Evolutionary conservation across 2,329 filamentous ascomycete genomes (phyloP), one percentile per base, ranked within the genome.

Genomic region (Moelleriella libera): DNA sequence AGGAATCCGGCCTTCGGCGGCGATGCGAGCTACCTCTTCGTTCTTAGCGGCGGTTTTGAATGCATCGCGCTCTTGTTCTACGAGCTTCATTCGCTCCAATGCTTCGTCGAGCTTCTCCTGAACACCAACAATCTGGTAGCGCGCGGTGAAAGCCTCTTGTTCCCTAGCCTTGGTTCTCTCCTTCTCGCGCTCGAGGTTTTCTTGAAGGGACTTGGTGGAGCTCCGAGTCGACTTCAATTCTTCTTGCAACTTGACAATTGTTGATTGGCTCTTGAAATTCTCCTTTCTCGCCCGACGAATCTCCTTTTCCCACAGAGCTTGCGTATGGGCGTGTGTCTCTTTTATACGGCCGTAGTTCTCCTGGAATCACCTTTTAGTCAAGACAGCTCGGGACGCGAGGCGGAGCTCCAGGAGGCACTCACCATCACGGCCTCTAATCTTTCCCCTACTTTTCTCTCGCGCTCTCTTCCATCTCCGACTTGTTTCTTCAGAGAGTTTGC

Each of bases 21-120:
- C 83, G 47, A 88, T 82, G 45, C 80, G 75, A 21, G 81, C 76
- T 29, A 87, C 75, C 59, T 87, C 83, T 57, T 88, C 83, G 55
- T 84, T 83, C 64, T 83, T 75, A 32, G 84, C 75, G 45, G 80
- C 79, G 3, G 76, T 80, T 65, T 83, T 85, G 58, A 85, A 75
- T 3, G 82, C 78, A 60, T 88, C 83, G 6, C 83, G 80, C 63
- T 89, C 85, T 58, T 84, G 78, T 58, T 88, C 83, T 12, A 84
- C 70, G 32, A 82, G 65, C 59, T 75, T 78, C 54, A 85, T 69
- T 44, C 72, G 74, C 52, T 83, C 79, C 44, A 76, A 69, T 14
- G 82, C 70, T 51, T 80, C 74, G 29, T 80, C 70, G 2, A 88
- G 68, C 60, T 86, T 78, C 57, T 86, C 80, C 53, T 85, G 75